A percentile compares a stretch with the other conserved stretches of the same genome.
Evolutionary conservation across 2,329 filamentous ascomycete species (phyloP).

Genomic region (Furcasterigmium sp.): DNA sequence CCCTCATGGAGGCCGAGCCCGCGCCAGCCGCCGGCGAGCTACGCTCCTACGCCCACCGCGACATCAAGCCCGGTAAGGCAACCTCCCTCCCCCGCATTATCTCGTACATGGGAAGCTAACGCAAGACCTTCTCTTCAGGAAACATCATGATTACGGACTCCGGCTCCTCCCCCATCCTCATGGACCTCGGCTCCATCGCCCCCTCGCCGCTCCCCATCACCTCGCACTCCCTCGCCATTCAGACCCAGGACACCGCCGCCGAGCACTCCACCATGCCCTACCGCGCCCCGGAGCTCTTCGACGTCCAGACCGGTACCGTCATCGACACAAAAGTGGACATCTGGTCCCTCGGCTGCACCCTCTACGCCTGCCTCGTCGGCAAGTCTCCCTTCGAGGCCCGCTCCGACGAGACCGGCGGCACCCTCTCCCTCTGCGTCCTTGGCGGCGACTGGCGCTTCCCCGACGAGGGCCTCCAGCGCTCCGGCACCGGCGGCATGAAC

Average conservation of each 20-base stretch:
- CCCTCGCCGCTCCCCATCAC: slow-evolving; percentile 86
- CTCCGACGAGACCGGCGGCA: slow-evolving; percentile 92
- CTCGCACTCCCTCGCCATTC: slow-evolving; percentile 81
- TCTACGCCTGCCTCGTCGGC: slow-evolving; percentile 93
- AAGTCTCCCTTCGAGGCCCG: slow-evolving; percentile 96
- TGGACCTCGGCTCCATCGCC: slow-evolving; percentile 92
- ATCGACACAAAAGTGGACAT: slow-evolving; percentile 98
- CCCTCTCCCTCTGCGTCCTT: slow-evolving; percentile 84
- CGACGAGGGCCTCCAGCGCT: slow-evolving; percentile 62
- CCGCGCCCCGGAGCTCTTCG: slow-evolving; percentile 93
- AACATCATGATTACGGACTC: slow-evolving; percentile 99
- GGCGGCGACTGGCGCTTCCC: slow-evolving; percentile 97
- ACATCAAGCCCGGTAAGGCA: slow-evolving; percentile 88
- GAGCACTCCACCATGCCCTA: slow-evolving; percentile 99
- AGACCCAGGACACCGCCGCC: slow-evolving; percentile 88
- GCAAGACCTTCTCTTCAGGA: slow-evolving; percentile 33
- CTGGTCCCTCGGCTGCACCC: slow-evolving; percentile 95
- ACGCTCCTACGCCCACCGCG: slow-evolving; percentile 85
- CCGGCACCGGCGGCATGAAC: slow-evolving; percentile 28
- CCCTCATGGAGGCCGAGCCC: slow-evolving; percentile 76
- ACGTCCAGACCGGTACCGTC: slow-evolving; percentile 87
- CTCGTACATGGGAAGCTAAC: background rate
- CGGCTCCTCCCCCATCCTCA: slow-evolving; percentile 83
- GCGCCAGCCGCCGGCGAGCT: slow-evolving; percentile 61
- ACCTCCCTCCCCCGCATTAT: background rate